Conservation (phyloP, 768 basidiomycete genomes). For the Erythrobasidium yunnanense region DNA sequence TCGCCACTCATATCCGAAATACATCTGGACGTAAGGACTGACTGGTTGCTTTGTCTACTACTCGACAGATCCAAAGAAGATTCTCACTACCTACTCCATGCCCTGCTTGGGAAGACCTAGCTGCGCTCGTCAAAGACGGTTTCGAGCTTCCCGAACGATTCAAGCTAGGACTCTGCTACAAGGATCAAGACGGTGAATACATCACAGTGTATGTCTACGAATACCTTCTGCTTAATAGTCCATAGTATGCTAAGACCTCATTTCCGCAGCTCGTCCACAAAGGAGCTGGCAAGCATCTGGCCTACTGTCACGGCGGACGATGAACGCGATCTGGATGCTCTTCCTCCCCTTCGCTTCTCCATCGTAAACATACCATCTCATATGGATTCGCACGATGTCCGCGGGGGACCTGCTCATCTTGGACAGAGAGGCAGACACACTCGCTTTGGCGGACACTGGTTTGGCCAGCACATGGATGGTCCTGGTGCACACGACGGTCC, state of each 20-base stretch:
- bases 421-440: no score
- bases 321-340: background rate
- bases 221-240: background rate
- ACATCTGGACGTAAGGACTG: background rate
- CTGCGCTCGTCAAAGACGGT: background rate
- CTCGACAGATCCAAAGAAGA: slow-evolving; percentile 6
- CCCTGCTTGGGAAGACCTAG: slow-evolving; percentile 3
- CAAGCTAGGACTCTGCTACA: background rate
- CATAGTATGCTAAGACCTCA: background rate
- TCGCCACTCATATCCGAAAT: background rate
- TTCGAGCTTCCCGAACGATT: slow-evolving; percentile 6
- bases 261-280: background rate
- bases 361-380: background rate
- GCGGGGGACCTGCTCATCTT: no score
- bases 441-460: no score
- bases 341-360: slow-evolving; percentile 8
- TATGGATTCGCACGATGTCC: background rate
- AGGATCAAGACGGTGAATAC: background rate
- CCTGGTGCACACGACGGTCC: background rate
- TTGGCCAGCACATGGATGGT: no score
- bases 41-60: background rate
- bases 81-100: background rate
- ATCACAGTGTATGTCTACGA: background rate
- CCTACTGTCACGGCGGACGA: slow-evolving; percentile 1
- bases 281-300: slow-evolving; percentile 10